Evolutionary conservation across 306 rosid species (phyloP).

Genomic region (Neltuma alba): DNA sequence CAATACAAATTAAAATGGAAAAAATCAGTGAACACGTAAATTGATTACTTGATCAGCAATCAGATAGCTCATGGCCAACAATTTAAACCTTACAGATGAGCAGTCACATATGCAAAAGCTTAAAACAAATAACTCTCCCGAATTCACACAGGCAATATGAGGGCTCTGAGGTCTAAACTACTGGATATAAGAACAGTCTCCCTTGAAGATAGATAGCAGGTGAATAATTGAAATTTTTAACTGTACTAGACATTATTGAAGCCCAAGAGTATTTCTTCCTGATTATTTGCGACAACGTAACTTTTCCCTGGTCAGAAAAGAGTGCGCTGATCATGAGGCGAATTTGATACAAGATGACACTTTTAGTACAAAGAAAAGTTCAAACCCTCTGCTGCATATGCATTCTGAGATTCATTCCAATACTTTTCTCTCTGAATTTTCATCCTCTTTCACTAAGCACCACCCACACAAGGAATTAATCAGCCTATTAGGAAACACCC

Average conservation of each 20-base stretch:
- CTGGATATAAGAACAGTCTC: too few relatives aligned
- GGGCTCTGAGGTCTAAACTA: background rate
- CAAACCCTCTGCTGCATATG: too few relatives aligned
- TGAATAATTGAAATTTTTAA: background rate
- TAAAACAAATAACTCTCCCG: background rate
- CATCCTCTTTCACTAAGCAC: background rate
- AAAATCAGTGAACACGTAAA: background rate
- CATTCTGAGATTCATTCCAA: background rate
- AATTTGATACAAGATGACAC: background rate
- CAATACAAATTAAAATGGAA: constrained; percentile 12
- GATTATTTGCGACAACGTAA: background rate
- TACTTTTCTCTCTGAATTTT: background rate
- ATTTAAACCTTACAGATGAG: background rate
- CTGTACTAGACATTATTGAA: background rate
- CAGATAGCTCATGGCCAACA: background rate
- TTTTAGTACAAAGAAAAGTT: background rate
- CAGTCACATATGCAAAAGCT: background rate
- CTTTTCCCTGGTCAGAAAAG: background rate
- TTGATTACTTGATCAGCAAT: constrained; percentile 6
- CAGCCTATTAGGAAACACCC: background rate
- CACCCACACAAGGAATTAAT: background rate
- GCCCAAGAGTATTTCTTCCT: background rate
- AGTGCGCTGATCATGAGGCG: background rate
- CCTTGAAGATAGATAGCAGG: background rate
- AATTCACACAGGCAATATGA: background rate